phyloP scores from a whole-genome alignment of 768 basidiomycete genomes.

The Phaeotremella skinneri region DNA sequence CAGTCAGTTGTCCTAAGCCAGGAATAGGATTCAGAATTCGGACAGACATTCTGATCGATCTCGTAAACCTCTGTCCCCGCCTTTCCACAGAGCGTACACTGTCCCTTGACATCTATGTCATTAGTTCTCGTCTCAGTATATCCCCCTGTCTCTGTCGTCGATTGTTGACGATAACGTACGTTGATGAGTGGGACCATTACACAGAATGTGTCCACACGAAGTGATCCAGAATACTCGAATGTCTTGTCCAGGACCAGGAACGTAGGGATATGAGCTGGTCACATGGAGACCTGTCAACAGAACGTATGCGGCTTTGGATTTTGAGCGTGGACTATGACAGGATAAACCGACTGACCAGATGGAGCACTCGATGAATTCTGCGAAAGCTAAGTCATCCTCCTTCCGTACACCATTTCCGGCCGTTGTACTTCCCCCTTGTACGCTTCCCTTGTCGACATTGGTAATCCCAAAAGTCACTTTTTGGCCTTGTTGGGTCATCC shows the following conservation, averaged over 20 bases:
- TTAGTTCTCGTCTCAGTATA: background rate
- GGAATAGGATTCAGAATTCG: background rate
- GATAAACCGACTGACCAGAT: background rate
- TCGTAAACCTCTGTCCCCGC: constrained; percentile 6
- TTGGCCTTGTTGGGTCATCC: no score
- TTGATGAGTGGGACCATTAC: constrained; percentile 12
- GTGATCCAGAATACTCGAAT: constrained; percentile 22
- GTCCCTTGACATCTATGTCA: constrained; percentile 13
- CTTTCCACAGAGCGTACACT: constrained; percentile 17
- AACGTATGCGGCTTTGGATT: no score
- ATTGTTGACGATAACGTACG: constrained; percentile 6
- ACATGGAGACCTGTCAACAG: background rate
- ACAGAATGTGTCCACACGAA: constrained; percentile 25
- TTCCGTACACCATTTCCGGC: background rate
- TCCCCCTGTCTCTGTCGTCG: background rate
- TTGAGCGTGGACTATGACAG: no score
- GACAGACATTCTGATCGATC: constrained; percentile 13
- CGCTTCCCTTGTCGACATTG: background rate
- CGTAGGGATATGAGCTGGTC: background rate
- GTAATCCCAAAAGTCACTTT: background rate
- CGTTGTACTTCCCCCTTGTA: background rate
- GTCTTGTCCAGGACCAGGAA: background rate
- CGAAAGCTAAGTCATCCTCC: background rate
- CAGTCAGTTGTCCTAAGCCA: background rate
- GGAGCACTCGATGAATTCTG: constrained; percentile 2